A percentile compares a stretch with the other conserved stretches of the same genome.
Evolutionary conservation across 2,329 filamentous ascomycete species (phyloP).

Genomic region (Alternaria triticimaculans): DNA sequence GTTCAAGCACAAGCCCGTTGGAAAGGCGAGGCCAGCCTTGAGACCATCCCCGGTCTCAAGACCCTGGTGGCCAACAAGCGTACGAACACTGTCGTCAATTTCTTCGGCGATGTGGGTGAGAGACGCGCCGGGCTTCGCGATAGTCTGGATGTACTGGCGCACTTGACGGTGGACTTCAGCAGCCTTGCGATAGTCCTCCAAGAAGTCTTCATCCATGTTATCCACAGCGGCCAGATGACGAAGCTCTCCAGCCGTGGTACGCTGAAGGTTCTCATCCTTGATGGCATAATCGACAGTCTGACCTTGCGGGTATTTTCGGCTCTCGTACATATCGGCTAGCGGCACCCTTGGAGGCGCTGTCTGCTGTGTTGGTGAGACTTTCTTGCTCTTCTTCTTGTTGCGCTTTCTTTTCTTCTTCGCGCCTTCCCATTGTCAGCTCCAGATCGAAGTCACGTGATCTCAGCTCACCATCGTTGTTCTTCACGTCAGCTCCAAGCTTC

Average conservation of each 20-base stretch:
- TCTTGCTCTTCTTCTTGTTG: constrained; percentile 77
- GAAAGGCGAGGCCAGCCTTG: constrained; percentile 83
- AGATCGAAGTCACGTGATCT: neutral
- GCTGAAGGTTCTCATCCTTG: constrained; percentile 73
- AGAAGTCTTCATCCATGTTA: constrained; percentile 76
- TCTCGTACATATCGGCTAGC: constrained; percentile 73
- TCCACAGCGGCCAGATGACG: constrained; percentile 68
- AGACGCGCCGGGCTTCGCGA: constrained; percentile 77
- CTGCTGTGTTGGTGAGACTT: constrained; percentile 63
- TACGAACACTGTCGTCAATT: constrained; percentile 80
- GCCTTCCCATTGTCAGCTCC: constrained; percentile 28
- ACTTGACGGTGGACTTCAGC: constrained; percentile 89
- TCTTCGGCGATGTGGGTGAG: constrained; percentile 80
- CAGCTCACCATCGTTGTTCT: constrained; percentile 25
- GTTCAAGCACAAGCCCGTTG: constrained; percentile 81
- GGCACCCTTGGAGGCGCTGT: constrained; percentile 75
- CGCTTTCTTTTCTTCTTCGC: constrained; percentile 76
- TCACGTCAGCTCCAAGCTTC: constrained; percentile 45
- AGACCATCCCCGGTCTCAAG: constrained; percentile 78
- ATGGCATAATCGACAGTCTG: constrained; percentile 72
- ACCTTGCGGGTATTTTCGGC: constrained; percentile 73
- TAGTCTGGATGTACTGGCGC: constrained; percentile 77
- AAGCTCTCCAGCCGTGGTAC: constrained; percentile 83
- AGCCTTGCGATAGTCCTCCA: constrained; percentile 80
- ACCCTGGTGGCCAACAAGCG: constrained; percentile 75